Base-by-base conservation (phyloP, 352 stramenopile species). In the Globisporangium sylvaticum region DNA sequence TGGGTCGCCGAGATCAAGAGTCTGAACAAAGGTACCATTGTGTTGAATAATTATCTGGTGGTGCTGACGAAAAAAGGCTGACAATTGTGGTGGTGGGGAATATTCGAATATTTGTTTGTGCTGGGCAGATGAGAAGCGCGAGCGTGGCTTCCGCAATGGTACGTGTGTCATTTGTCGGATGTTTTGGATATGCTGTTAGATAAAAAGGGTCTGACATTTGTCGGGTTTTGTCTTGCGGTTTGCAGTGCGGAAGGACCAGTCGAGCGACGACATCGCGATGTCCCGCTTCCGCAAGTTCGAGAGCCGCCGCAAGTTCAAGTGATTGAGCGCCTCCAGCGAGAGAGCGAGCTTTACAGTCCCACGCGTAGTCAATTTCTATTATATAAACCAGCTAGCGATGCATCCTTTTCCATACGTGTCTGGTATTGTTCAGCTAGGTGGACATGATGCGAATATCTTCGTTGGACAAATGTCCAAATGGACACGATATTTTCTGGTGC, bases 231-330 rank as follows among this genome's bases (percentile, higher is more conserved):
- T 18, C 3, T 10, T 57, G 42, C 10, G 1, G 27, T 10, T 10
- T 27, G 24, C 69, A 84, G 80, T 84, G 22, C 77, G 77, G 46
- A 90, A 90, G 67, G 65, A 90, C 46, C 74, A 89, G 66, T 71
- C 85, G 29, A 86, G 75, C 54, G 85, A 94, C 58, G 74, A 91
- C 55, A 72, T 73, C 24, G 85, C 83, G 24, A 77, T 94, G 8
- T 78, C 77, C 14, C 73, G 81, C 50, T 94, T 94, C 73, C 82
- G 82, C 67, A 94, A 92, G 65, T 81, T 80, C 57, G 83, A 93
- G 71, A 89, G 74, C 55, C 81, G 77, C 53, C 82, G 81, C 29
- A 72, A 76, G 48, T 74, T 67, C 67, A 74, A 77, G 64, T 69
- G 64, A 69, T 39, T 69, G 64, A 69, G 22, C 62, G 18, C 48